Evolutionary conservation across 441 rosid species (phyloP).

Genomic region (Syzygium syzygioides): DNA sequence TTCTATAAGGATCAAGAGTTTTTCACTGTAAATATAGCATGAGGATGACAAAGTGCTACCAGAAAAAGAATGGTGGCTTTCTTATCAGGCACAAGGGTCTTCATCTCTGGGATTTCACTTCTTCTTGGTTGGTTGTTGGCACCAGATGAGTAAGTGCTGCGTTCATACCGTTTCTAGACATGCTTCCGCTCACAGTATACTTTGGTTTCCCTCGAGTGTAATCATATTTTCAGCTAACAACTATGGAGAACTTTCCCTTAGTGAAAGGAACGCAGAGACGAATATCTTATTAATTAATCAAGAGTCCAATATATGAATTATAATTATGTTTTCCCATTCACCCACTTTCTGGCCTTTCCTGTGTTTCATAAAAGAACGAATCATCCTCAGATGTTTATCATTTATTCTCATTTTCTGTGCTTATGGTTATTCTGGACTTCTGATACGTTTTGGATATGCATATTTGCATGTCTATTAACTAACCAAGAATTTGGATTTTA

Average conservation of each 20-base stretch:
- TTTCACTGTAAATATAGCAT: background rate
- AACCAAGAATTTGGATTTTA: background rate
- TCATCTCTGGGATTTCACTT: background rate
- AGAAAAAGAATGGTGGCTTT: background rate
- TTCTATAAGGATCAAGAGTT: background rate
- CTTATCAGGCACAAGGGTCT: background rate
- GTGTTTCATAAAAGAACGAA: background rate
- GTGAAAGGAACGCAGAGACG: background rate
- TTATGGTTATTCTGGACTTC: background rate
- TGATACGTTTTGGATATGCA: background rate
- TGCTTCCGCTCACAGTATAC: background rate
- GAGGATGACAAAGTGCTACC: background rate
- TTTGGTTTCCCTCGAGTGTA: background rate
- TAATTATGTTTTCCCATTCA: background rate
- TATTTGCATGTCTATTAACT: background rate
- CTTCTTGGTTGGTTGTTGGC: background rate
- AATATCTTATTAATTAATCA: background rate
- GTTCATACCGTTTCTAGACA: background rate
- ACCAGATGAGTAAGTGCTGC: background rate
- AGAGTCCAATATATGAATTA: background rate
- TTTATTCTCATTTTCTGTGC: background rate
- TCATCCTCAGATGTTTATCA: background rate
- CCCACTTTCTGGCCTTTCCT: background rate
- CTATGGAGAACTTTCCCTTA: background rate
- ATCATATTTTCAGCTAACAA: background rate